Evolutionary conservation across 1,284 basidiomycete species (phyloP).

Genomic region (Lignosus rhinocerotis): DNA sequence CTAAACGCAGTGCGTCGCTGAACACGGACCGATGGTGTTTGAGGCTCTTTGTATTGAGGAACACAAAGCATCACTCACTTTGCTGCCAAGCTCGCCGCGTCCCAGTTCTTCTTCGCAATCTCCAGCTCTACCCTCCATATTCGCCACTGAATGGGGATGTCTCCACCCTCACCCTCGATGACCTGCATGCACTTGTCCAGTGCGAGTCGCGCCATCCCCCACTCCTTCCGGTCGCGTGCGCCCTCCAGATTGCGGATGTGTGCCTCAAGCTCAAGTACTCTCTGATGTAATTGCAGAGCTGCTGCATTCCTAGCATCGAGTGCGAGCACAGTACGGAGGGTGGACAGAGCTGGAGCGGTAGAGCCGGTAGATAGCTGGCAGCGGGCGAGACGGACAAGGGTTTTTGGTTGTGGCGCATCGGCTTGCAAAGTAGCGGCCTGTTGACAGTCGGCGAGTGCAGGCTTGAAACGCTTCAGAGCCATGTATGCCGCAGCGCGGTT

Average conservation of each 20-base stretch:
- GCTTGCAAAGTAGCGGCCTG: conserved; percentile 69
- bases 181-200: conserved; percentile 71
- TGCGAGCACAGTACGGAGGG: conserved; percentile 55
- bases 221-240: conserved; percentile 62
- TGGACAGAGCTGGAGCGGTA: conserved; percentile 62
- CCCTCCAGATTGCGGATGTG: conserved; percentile 66
- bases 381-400: conserved; percentile 74
- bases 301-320: conserved; percentile 57
- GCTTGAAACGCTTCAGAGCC: conserved; percentile 73
- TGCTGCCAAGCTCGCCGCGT: conserved; percentile 68
- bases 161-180: conserved; percentile 72
- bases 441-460: conserved; percentile 80
- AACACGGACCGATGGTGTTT: not conserved
- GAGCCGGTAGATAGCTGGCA: conserved; percentile 80
- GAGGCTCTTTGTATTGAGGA: not conserved
- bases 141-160: conserved; percentile 76
- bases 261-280: conserved; percentile 59
- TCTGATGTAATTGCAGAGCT: conserved; percentile 60
- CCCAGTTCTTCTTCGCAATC: conserved; percentile 67
- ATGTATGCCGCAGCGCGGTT: conserved; percentile 89
- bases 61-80: conserved; percentile 45
- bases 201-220: conserved; percentile 68
- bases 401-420: conserved; percentile 53
- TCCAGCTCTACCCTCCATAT: conserved; percentile 80
- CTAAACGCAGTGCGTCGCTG: conserved; percentile 75